Evolutionary conservation across 768 basidiomycete genomes (phyloP), one percentile per base, ranked within the genome.

Genomic region (Hysterangium stoloniferum): DNA sequence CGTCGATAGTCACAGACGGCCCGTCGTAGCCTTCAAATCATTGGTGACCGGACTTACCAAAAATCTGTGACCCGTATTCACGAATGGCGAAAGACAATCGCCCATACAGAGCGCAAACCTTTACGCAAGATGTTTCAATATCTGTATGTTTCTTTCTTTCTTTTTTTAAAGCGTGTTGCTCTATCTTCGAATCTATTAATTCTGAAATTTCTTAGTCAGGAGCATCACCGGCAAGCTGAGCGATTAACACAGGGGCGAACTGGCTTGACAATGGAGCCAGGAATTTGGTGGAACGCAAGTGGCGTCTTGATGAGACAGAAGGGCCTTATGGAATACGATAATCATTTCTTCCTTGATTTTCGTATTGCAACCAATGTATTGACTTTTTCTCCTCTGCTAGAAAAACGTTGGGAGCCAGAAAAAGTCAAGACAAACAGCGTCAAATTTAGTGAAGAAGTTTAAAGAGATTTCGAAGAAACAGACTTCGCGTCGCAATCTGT

Each of bases 301-400:
- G 93, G 93, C 70, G 83, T 28, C 65, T 95, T 38, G 93, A 95
- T 55, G 92, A 94, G 59, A 93, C 91, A 1, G 93, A 96, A 59
- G 93, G 92, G 1, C 92, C 91, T 1, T 76, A 87, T 58, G 78
- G 92, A 41, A 85, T 88, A 47, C 72, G 92, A 90, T 90, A 58
- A n/a, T n/a, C 20, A 22, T 28, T 4, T n/a, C 34, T 24, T 31
- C 27, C 35, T 44, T 17, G 12, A 20, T 32, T 12, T 5, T 19
- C 5, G 20, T 15, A 33, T 20, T 34, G n/a, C n/a, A n/a, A n/a
- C n/a, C n/a, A n/a, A n/a, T n/a, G n/a, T n/a, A n/a, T n/a, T n/a
- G n/a, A n/a, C 48, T 25, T 15, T 6, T 15, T n/a, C 36, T 50
- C 6, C 29, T 20, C 24, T 52, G 1, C 44, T n/a, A 92, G 89